A percentile compares a stretch with the other conserved stretches of the same genome.
Conservation (phyloP, 192 early-diverging fungal genomes). For the Phlyctochytrium arcticum region DNA sequence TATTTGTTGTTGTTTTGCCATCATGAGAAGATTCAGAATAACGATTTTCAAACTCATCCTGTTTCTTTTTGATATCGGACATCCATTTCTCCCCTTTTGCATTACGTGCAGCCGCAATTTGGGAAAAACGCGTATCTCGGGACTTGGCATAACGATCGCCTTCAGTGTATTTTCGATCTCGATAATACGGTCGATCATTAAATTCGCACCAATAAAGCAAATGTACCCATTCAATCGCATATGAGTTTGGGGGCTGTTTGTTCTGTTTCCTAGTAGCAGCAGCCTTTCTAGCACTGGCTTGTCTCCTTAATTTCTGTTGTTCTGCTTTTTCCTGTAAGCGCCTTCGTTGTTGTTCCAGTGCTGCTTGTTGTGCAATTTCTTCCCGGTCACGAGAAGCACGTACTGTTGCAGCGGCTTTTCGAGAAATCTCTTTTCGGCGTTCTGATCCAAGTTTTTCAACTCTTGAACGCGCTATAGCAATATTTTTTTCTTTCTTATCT, state of each 20-base stretch:
- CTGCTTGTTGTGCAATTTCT: background rate
- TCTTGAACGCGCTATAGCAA: too few relatives aligned
- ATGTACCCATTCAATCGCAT: background rate
- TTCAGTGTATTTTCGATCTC: constrained; percentile 12
- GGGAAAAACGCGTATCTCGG: background rate
- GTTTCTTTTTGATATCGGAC: background rate
- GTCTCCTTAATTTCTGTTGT: background rate
- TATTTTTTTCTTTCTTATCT: background rate
- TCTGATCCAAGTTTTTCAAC: too few relatives aligned
- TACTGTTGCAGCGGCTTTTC: background rate
- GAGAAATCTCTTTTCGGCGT: background rate
- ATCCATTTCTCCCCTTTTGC: background rate
- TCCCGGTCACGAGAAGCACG: background rate
- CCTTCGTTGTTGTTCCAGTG: background rate
- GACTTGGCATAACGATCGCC: background rate
- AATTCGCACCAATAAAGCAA: constrained; percentile 3
- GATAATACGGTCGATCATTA: background rate
- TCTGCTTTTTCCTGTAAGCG: background rate
- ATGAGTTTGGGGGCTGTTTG: background rate
- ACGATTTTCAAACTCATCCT: constrained; percentile 6
- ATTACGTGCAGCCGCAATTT: background rate
- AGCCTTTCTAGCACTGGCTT: background rate
- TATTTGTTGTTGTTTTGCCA: background rate
- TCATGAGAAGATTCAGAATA: too few relatives aligned
- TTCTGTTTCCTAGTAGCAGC: background rate